Evolutionary conservation across 2,329 filamentous ascomycete genomes (phyloP).

Genomic region (Xylariaceae sp.): DNA sequence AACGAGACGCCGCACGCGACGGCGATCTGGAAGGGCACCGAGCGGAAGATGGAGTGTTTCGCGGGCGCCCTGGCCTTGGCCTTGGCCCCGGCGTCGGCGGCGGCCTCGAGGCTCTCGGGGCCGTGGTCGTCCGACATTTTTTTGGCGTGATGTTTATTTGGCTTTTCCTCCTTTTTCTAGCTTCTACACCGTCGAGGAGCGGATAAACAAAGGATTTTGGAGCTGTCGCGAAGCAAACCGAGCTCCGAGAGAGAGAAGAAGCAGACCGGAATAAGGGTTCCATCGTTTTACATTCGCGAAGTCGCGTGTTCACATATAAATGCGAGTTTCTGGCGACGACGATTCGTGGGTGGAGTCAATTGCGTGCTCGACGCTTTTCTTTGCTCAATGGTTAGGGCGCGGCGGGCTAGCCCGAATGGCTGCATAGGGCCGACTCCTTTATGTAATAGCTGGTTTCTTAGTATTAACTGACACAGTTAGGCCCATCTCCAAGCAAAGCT

Average conservation of each 20-base stretch:
- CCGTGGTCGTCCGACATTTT: conserved; percentile 12
- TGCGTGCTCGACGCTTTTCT: conserved; percentile 14
- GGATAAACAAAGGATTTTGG: not conserved
- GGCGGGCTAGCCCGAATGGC: not conserved
- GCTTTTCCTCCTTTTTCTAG: not conserved
- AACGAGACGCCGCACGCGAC: conserved; percentile 45
- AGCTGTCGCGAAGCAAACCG: no score
- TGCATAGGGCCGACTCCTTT: not conserved
- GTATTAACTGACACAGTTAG: not conserved
- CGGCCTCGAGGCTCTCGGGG: conserved; percentile 9
- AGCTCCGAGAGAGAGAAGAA: no score
- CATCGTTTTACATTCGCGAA: not conserved
- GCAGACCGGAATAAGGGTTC: no score
- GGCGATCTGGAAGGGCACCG: conserved; percentile 43
- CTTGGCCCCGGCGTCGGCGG: not conserved
- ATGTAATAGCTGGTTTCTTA: not conserved
- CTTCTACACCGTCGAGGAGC: not conserved
- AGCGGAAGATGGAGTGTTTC: conserved; percentile 34
- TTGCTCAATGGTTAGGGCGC: not conserved
- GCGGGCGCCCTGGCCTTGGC: conserved; percentile 6
- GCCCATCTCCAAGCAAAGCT: not conserved
- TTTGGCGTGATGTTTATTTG: not conserved
- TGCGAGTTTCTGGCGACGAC: conserved; percentile 3
- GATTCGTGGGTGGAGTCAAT: conserved; percentile 14
- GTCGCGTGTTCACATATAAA: conserved; percentile 9